Conservation (phyloP, 176 grass and related monocot species). For the Triticum urartu region DNA sequence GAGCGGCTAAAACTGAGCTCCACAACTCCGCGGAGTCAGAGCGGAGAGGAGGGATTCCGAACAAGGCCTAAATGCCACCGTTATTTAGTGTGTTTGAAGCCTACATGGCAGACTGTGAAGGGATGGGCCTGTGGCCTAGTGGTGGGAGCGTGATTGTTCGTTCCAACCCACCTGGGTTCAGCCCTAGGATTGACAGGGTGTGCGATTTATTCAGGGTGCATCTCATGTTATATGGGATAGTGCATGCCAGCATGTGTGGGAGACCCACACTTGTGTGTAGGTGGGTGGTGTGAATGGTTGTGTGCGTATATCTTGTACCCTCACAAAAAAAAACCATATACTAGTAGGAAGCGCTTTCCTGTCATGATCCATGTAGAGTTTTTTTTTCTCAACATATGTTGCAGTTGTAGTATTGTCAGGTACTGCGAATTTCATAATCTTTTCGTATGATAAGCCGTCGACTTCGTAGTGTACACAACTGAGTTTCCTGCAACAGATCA, state of each 20-base stretch:
- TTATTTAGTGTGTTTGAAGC: background rate
- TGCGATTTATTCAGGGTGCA: background rate
- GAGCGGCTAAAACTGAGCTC: no score
- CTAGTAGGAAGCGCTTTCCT: slow-evolving; percentile 1
- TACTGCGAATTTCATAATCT: background rate
- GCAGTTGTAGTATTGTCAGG: background rate
- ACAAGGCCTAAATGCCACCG: background rate
- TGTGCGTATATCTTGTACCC: background rate
- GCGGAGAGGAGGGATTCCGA: no score
- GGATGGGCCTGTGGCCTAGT: background rate
- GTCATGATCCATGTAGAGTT: background rate
- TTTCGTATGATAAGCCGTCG: background rate
- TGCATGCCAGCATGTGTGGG: background rate
- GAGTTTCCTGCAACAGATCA: background rate
- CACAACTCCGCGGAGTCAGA: no score
- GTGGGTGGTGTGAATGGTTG: background rate
- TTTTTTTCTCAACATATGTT: background rate
- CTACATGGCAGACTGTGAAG: background rate
- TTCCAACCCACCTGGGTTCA: slow-evolving; percentile 1
- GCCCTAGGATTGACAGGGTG: background rate
- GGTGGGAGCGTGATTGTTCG: background rate
- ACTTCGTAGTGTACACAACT: background rate
- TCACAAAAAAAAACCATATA: background rate
- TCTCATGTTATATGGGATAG: background rate
- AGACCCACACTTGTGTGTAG: background rate